A percentile compares a stretch with the other conserved stretches of the same genome.
These are phyloP conservation scores for Salix purpurea DNA, from an alignment of 345 rosid genomes.

Conservation along the genomic window DNA sequence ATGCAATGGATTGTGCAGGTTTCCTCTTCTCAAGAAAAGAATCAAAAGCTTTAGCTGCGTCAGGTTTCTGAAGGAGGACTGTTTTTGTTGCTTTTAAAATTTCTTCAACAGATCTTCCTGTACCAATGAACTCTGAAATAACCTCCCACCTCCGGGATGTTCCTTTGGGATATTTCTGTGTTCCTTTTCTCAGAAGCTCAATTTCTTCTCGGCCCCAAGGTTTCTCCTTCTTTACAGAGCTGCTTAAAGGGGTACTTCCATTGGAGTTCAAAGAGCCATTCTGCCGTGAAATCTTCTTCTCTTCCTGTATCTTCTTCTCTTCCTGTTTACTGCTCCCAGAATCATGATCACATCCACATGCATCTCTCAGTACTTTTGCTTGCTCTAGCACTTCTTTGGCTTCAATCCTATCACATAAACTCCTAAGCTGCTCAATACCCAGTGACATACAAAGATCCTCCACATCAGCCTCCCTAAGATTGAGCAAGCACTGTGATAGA, in stretches of 20 bases:
- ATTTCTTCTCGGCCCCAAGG: constrained; percentile 92
- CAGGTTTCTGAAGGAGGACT: constrained; percentile 96
- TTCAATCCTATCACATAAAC: constrained; percentile 70
- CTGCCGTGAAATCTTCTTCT: constrained; percentile 38
- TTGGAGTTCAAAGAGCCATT: constrained; percentile 49
- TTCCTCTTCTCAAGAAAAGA: constrained; percentile 97
- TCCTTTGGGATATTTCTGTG: constrained; percentile 84
- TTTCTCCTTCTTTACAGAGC: constrained; percentile 57
- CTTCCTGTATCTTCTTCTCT: constrained; percentile 41
- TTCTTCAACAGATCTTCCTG: constrained; percentile 92
- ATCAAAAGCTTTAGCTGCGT: constrained; percentile 80
- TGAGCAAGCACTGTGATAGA: constrained; percentile 50
- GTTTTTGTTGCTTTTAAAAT: constrained; percentile 91
- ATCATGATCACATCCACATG: constrained; percentile 32
- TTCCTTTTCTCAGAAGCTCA: constrained; percentile 89
- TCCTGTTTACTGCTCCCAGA: constrained; percentile 39
- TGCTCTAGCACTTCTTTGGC: constrained; percentile 50
- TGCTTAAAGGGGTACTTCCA: constrained; percentile 40
- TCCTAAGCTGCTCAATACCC: constrained; percentile 58
- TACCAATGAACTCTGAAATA: constrained; percentile 85
- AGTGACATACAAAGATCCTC: constrained; percentile 79
- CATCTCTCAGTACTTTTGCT: constrained; percentile 62
- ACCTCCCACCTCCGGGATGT: constrained; percentile 98
- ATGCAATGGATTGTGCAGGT: constrained; percentile 58
- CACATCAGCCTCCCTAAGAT: constrained; percentile 61